Evolutionary conservation across 75 land plant genomes (phyloP).

Genomic region (Sequoia sempervirens): DNA sequence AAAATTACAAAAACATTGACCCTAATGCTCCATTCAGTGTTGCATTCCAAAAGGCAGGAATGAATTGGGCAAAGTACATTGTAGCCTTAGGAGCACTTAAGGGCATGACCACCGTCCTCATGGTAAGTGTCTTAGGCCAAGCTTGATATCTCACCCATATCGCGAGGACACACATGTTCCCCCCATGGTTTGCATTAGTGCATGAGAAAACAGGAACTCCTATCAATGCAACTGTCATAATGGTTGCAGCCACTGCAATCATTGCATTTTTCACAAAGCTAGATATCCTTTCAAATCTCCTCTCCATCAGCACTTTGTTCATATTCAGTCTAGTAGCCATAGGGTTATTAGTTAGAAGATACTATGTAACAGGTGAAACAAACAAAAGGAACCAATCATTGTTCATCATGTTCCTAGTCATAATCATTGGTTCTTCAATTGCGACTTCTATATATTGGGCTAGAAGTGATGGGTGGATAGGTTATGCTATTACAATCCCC

Average conservation of each 20-base stretch:
- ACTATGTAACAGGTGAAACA: constrained; percentile 59
- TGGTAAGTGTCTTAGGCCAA: constrained; percentile 68
- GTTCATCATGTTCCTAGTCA: constrained; percentile 33
- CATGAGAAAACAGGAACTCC: constrained; percentile 63
- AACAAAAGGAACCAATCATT: constrained; percentile 12
- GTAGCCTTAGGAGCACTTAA: constrained; percentile 85
- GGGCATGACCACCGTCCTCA: constrained; percentile 80
- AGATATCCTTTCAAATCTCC: constrained; percentile 55
- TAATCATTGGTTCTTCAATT: constrained; percentile 51
- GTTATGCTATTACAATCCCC: constrained; percentile 40
- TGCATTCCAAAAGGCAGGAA: constrained; percentile 43
- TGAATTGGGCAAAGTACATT: constrained; percentile 88
- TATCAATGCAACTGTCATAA: constrained; percentile 54
- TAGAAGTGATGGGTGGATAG: constrained; percentile 47
- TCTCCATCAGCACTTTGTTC: constrained; percentile 75
- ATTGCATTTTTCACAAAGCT: constrained; percentile 76
- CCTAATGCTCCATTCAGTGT: constrained; percentile 50
- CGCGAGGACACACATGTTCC: constrained; percentile 77
- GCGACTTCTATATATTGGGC: constrained; percentile 70
- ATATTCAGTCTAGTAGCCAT: constrained; percentile 81
- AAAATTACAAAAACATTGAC: constrained; percentile 28
- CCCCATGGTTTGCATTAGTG: constrained; percentile 73
- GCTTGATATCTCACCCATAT: constrained; percentile 88
- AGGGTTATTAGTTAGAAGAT: constrained; percentile 65
- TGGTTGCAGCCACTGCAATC: constrained; percentile 49